Conservation (phyloP, 768 basidiomycete species). For the Cubamyces sp. region DNA sequence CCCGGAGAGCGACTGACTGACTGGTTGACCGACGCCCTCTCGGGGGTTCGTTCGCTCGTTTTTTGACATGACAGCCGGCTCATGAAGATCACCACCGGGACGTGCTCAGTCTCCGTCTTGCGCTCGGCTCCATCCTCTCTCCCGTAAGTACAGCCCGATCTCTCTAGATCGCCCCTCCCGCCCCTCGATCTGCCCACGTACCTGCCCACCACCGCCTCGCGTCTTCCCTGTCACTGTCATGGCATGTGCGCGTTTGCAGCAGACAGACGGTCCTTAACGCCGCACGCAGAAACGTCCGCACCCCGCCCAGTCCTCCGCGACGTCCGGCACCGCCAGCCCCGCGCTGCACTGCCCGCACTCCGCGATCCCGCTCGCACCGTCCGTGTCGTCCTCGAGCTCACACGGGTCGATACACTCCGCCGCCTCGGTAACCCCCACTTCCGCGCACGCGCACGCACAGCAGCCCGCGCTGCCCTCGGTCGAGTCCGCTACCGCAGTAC, state of each 20-base stretch:
- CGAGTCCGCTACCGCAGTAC: conserved; percentile 4
- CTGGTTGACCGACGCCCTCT: too few species aligned
- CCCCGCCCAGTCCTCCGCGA: conserved; percentile 26
- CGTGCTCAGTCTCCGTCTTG: conserved; percentile 47
- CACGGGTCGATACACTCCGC: conserved; percentile 15
- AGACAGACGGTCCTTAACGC: conserved; percentile 10
- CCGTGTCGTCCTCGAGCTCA: conserved; percentile 15
- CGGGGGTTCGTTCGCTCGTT: not conserved
- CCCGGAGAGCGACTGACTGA: too few species aligned
- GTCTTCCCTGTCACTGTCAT: not conserved
- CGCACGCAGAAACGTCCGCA: conserved; percentile 31
- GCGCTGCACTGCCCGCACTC: conserved; percentile 15
- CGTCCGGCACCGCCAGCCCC: conserved; percentile 34
- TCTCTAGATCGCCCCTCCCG: conserved; percentile 6
- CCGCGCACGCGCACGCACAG: conserved; percentile 13
- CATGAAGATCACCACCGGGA: conserved; percentile 34
- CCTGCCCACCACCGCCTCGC: not conserved
- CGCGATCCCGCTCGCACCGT: conserved; percentile 16
- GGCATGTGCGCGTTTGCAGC: conserved; percentile 9
- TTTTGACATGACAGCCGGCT: conserved; percentile 19
- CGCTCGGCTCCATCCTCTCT: conserved; percentile 61
- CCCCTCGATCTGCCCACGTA: conserved; percentile 12
- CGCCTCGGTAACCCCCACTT: conserved; percentile 2
- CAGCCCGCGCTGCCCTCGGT: conserved; percentile 21
- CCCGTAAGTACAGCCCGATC: conserved; percentile 47